Percentiles rank a stretch among this genome's conserved stretches.
phyloP scores from a whole-genome alignment of 345 rosid species.

The Fremontodendron californicum region DNA sequence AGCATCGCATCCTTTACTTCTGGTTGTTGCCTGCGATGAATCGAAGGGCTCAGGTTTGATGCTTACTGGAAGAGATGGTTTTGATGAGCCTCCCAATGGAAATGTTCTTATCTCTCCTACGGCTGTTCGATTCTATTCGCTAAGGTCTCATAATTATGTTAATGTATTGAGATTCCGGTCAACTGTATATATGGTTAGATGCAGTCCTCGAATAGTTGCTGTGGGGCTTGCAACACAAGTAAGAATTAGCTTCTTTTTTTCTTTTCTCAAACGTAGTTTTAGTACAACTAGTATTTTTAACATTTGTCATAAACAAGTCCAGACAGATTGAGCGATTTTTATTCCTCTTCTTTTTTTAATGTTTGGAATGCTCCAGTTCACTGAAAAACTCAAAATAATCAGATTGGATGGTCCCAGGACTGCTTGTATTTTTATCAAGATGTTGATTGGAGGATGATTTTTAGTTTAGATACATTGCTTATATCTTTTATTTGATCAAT shows the following conservation, averaged over 20 bases:
- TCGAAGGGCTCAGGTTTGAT: slow-evolving; percentile 40
- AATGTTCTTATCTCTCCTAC: slow-evolving; percentile 56
- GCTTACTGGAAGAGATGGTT: slow-evolving; percentile 54
- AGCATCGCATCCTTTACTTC: slow-evolving; percentile 85
- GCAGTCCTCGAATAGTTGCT: slow-evolving; percentile 83
- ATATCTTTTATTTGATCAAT: slow-evolving; percentile 1
- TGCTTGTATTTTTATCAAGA: slow-evolving; percentile 8
- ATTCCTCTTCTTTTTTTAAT: background rate
- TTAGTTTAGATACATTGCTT: background rate
- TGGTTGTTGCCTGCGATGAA: slow-evolving; percentile 88
- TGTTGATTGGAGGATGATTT: slow-evolving; percentile 10
- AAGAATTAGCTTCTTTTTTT: slow-evolving; percentile 26
- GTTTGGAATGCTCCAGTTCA: background rate
- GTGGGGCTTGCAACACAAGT: slow-evolving; percentile 89
- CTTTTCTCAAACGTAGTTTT: background rate
- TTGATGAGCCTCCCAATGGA: slow-evolving; percentile 53
- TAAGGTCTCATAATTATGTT: slow-evolving; percentile 80
- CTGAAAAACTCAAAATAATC: slow-evolving; percentile 2
- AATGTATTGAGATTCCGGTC: slow-evolving; percentile 92
- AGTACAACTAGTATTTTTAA: background rate
- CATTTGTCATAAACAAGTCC: background rate
- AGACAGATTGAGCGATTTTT: background rate
- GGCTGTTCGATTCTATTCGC: slow-evolving; percentile 79
- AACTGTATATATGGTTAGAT: slow-evolving; percentile 81
- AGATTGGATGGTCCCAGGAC: slow-evolving; percentile 15